These are phyloP conservation scores for Pythium rishiriense DNA, from an alignment of 352 stramenopile genomes.

Conservation along the genomic window DNA sequence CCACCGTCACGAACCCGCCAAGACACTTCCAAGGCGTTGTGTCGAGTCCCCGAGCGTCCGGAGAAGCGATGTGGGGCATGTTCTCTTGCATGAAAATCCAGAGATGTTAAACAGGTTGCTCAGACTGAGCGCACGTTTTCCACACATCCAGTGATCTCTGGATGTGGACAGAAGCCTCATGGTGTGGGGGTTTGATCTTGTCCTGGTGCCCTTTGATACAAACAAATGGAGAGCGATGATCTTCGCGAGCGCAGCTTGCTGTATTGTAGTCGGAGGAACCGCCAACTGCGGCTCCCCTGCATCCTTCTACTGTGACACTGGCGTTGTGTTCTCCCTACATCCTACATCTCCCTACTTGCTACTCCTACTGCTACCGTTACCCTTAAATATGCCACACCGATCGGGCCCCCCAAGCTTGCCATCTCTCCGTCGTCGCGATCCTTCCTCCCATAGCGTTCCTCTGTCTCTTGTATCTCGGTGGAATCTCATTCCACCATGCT, in stretches of 20 bases:
- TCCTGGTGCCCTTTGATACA: neutral
- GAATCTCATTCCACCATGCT: slow-evolving; percentile 16
- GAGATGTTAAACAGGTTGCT: neutral
- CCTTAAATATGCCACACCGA: slow-evolving; percentile 20
- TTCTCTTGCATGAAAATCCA: neutral
- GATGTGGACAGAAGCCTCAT: neutral
- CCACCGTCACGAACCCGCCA: neutral
- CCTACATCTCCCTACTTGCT: slow-evolving; percentile 3
- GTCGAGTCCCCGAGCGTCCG: neutral
- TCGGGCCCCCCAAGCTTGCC: neutral
- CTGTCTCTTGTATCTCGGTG: neutral
- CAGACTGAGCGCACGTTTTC: too few relatives aligned
- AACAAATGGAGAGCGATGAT: neutral
- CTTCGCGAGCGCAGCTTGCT: neutral
- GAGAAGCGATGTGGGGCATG: neutral
- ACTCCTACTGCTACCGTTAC: slow-evolving; percentile 17
- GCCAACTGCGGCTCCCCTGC: slow-evolving; percentile 8
- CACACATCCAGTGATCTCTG: too few relatives aligned
- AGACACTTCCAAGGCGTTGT: neutral
- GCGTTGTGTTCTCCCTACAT: slow-evolving; percentile 5
- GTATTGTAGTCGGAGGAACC: slow-evolving; percentile 17
- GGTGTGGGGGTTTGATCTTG: neutral
- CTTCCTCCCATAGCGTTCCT: neutral
- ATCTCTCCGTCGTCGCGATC: too few relatives aligned
- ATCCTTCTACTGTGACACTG: slow-evolving; percentile 20